Base-by-base conservation (phyloP, 129 eudicot genomes). In the Flaveria brownii region DNA sequence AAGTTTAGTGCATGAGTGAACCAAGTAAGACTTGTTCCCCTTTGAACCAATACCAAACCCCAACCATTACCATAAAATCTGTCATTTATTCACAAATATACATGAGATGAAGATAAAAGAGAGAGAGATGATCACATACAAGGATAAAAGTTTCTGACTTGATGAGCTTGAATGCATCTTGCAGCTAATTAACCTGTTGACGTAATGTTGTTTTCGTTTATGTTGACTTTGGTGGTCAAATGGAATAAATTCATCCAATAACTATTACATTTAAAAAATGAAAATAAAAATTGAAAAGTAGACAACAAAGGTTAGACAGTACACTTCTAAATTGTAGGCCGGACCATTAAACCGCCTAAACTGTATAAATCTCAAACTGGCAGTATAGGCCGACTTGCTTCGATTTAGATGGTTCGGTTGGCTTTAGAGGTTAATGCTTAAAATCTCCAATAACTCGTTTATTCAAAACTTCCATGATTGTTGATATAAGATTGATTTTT, bases 41-140 rank as follows among this genome's bases (percentile, higher is more conserved):
- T 67, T 61, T 45, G 46, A 69, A 56, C 73, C 61, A 63, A 79
- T 79, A 49, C 70, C 73, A 60, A 49, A 68, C 77, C 86, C 78
- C 86, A 70, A 59, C 55, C 56, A 26, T 74, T 49, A 61, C 57
- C 71, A 54, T 28, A 43, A 64, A 80, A 63, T 43, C 13, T 49
- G 78, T 79, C 82, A 72, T 81, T 51, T 80, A 80, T 80, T 80
- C 78, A 84, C 85, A 84, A 72, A 77, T 81, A 72, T 81, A 81
- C 80, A 77, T n/a, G 59, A 63, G 43, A 70, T 73, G 50, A 51
- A 70, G 39, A 73, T n/a, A 51, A 22, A 52, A 26, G 23, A 76
- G 72, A 23, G 51, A 23, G 60, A 59, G 33, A 30, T 25, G 47
- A 68, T 74, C 74, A 78, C 86, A 50, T 78, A 77, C 64, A 49